A percentile compares a stretch with the other conserved stretches of the same genome.
phyloP scores from a whole-genome alignment of 768 basidiomycete species.

The Suillus ampliporus region DNA sequence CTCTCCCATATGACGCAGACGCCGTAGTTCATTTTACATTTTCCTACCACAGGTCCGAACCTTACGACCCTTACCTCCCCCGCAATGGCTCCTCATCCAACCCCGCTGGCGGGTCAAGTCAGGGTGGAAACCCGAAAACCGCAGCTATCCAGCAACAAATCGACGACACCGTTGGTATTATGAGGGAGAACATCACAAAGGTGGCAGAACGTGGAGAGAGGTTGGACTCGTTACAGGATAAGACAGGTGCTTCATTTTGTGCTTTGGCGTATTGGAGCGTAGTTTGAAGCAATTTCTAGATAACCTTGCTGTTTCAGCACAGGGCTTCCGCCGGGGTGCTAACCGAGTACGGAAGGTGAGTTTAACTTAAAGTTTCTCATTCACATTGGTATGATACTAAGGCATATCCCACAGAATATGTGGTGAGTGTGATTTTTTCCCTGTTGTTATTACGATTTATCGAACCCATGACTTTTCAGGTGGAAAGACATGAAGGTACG shows the following conservation, averaged over 20 bases:
- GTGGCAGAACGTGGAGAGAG: conserved; percentile 95
- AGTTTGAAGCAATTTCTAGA: conserved; percentile 52
- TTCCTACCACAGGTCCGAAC: conserved; percentile 78
- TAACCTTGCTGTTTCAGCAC: conserved; percentile 97
- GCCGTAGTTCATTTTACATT: conserved; percentile 13
- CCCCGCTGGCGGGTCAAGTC: conserved; percentile 49
- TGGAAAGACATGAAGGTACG: conserved; percentile 98
- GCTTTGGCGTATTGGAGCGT: neutral
- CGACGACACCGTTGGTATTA: conserved; percentile 95
- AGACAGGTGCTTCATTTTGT: conserved; percentile 79
- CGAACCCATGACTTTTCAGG: conserved; percentile 47
- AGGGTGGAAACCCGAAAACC: conserved; percentile 79
- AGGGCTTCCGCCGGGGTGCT: conserved; percentile 96
- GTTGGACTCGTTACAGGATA: conserved; percentile 93
- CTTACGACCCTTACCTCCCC: conserved; percentile 98
- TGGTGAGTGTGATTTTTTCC: conserved; percentile 61
- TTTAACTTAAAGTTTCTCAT: conserved; percentile 33
- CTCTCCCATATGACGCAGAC: conserved; percentile 6
- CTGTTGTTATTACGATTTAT: conserved; percentile 12
- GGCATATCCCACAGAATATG: conserved; percentile 67
- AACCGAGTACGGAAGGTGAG: conserved; percentile 95
- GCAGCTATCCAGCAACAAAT: conserved; percentile 97
- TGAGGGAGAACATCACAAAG: conserved; percentile 97
- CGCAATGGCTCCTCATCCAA: conserved; percentile 73
- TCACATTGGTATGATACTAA: conserved; percentile 8